phyloP scores from a whole-genome alignment of 2,329 filamentous ascomycete genomes.

The Scleromitrula shiraiana region DNA sequence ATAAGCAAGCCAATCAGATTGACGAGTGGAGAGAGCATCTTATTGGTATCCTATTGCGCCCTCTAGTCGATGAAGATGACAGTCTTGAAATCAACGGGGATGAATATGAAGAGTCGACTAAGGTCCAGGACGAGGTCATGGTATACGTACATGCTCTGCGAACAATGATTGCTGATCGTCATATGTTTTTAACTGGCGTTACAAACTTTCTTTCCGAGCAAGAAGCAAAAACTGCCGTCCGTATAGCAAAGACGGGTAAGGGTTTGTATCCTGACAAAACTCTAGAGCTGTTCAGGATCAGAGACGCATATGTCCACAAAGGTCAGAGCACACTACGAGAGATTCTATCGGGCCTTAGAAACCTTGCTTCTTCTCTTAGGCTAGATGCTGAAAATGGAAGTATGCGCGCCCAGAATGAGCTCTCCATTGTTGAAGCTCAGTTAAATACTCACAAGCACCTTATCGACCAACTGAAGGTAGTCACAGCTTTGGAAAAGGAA shows the following conservation, averaged over 20 bases:
- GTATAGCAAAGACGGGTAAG: slow-evolving; percentile 51
- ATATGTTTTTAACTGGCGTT: slow-evolving; percentile 67
- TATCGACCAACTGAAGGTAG: slow-evolving; percentile 43
- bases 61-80: slow-evolving; percentile 78
- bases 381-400: slow-evolving; percentile 47
- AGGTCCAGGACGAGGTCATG: slow-evolving; percentile 80
- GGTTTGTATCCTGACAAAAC: slow-evolving; percentile 63
- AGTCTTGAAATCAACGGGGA: slow-evolving; percentile 72
- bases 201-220: slow-evolving; percentile 66
- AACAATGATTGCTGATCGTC: slow-evolving; percentile 69
- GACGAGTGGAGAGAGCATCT: slow-evolving; percentile 69
- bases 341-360: slow-evolving; percentile 61
- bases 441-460: slow-evolving; percentile 49
- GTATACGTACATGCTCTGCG: slow-evolving; percentile 76
- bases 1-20: slow-evolving; percentile 63
- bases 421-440: slow-evolving; percentile 54
- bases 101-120: slow-evolving; percentile 82
- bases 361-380: slow-evolving; percentile 50
- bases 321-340: slow-evolving; percentile 59
- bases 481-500: slow-evolving; percentile 53
- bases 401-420: slow-evolving; percentile 52
- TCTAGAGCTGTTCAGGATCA: slow-evolving; percentile 42
- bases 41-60: slow-evolving; percentile 61
- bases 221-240: slow-evolving; percentile 52
- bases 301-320: slow-evolving; percentile 42